Evolutionary conservation across 495 filamentous ascomycete species (phyloP).

Genomic region (Xylaria telfairii): DNA sequence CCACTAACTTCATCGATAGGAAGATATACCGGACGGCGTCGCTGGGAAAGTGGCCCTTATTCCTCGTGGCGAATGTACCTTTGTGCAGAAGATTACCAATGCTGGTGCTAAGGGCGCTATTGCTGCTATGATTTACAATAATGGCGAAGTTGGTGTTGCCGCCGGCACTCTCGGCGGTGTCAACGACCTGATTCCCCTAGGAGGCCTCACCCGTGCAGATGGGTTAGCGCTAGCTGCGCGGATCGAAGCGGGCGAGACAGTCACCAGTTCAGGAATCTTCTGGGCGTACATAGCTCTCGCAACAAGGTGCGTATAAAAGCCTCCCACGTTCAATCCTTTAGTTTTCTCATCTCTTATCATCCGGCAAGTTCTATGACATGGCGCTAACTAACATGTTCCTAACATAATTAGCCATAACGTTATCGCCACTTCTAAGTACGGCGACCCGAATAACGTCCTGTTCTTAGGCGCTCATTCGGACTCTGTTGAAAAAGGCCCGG

Average conservation of each 20-base stretch:
- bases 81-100: conserved; percentile 63
- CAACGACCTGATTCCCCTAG: conserved; percentile 57
- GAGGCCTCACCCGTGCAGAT: conserved; percentile 59
- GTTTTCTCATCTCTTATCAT: no score
- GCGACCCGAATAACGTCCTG: conserved; percentile 69
- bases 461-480: conserved; percentile 71
- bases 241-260: conserved; percentile 43
- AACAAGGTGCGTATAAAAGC: conserved; percentile 33
- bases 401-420: conserved; percentile 59
- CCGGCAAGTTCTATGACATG: no score
- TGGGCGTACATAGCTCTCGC: conserved; percentile 43
- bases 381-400: no score
- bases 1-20: conserved; percentile 32
- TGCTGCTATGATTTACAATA: conserved; percentile 71
- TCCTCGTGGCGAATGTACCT: conserved; percentile 65
- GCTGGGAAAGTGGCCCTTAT: conserved; percentile 67
- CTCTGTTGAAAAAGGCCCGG: conserved; percentile 66
- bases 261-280: conserved; percentile 32
- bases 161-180: conserved; percentile 61
- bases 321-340: no score
- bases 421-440: conserved; percentile 69
- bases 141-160: conserved; percentile 55
- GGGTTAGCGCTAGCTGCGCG: conserved; percentile 54
- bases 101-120: conserved; percentile 66
- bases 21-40: conserved; percentile 62